Evolutionary conservation across 441 rosid genomes (phyloP), one percentile per base, ranked within the genome.

Genomic region (Populus hybrid): DNA sequence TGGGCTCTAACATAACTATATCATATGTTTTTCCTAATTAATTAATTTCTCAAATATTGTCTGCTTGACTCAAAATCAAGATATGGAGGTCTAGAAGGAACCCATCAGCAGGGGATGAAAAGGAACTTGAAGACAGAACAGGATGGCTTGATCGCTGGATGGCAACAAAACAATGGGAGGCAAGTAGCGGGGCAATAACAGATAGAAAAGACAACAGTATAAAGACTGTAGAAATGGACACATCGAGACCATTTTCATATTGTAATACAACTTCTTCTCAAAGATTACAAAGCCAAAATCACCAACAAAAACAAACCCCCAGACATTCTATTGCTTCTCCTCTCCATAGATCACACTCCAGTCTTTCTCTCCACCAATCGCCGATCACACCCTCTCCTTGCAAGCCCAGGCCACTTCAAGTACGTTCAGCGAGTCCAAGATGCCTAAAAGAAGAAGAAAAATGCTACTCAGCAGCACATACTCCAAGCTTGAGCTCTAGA

Each of bases 161-260:
- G 84, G 90, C 92, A 66, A 70, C 93, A 34, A 93, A 90, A 82
- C 89, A 89, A 10, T 90, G 95, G 97, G 97, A 91, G 71, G 82
- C 73, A 70, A 66, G 74, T 11, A 87, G 80, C 78, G 84, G 84
- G 80, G 83, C 88, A 65, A 89, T 94, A 23, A 86, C 89, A 57
- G 98, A 95, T 79, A 86, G 88, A 59, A 88, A 92, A 76, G 92
- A 89, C 57, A 81, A 87, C 1, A 50, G 6, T 5, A 88, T 89
- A 76, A 93, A 92, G 88, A 94, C 98, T 3, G 98, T 92, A 11
- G 95, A 95, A 81, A 87, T 92, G 11, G 98, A 95, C 73, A 89
- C 93, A 18, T 86, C 97, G 5, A 92, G 87, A 63, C 97, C 94
- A 59, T 87, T 86, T 73, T 86, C 90, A 2, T 87, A 86, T 67